These are phyloP conservation scores for Zizania palustris DNA, from an alignment of 202 grass and related monocot species.

Conservation along the genomic window DNA sequence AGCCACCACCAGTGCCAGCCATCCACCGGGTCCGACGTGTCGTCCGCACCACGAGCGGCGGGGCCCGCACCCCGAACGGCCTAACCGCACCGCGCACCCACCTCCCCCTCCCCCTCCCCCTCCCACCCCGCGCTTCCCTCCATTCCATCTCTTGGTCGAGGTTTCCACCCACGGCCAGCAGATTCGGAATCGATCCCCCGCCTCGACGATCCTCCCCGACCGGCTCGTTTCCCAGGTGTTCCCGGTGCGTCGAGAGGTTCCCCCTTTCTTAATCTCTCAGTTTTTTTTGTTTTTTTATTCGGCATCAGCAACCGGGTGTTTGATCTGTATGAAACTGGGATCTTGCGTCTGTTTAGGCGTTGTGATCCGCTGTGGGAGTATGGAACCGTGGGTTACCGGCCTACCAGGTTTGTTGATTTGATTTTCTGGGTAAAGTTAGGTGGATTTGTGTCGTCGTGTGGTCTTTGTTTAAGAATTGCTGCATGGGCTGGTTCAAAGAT, in stretches of 20 bases:
- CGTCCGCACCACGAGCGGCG: conserved; percentile 6
- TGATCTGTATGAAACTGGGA: not conserved
- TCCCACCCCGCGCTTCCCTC: conserved; percentile 10
- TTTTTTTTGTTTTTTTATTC: not conserved
- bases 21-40: not conserved
- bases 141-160: not conserved
- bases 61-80: conserved; percentile 27
- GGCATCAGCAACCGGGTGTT: not conserved
- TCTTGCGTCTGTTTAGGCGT: not conserved
- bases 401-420: conserved; percentile 9
- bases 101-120: not conserved
- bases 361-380: not conserved
- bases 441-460: not conserved
- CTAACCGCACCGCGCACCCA: not conserved
- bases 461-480: conserved; percentile 31
- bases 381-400: not conserved
- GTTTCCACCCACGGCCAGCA: not conserved
- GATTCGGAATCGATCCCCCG: not conserved
- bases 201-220: not conserved
- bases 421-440: not conserved
- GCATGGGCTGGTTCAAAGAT: not conserved
- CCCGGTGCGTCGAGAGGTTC: not conserved
- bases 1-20: not conserved
- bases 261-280: not conserved
- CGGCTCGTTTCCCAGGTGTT: not conserved